A percentile compares a stretch with the other conserved stretches of the same genome.
These are phyloP conservation scores for Stagonosporopsis rhizophila DNA, from an alignment of 2,329 filamentous ascomycete genomes.

Conservation along the genomic window DNA sequence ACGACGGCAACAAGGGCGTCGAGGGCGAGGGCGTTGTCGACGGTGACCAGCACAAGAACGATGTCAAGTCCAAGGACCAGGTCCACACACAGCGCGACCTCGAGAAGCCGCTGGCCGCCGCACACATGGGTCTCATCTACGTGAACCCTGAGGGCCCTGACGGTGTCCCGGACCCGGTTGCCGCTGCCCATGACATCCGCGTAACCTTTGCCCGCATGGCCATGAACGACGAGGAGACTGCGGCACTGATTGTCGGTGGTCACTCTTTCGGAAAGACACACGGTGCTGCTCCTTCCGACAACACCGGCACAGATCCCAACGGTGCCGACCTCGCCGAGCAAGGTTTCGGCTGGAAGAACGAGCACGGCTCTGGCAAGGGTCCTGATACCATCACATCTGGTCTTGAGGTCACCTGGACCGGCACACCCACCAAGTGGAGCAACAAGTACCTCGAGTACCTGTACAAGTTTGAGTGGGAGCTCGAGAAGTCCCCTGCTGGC, in stretches of 20 bases:
- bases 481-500: conserved; percentile 76
- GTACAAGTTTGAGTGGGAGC: conserved; percentile 80
- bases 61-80: conserved; percentile 30
- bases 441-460: conserved; percentile 77
- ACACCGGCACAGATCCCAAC: conserved; percentile 73
- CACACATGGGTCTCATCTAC: conserved; percentile 81
- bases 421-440: conserved; percentile 77
- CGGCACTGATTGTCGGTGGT: conserved; percentile 78
- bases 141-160: conserved; percentile 81
- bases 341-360: conserved; percentile 76
- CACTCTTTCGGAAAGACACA: conserved; percentile 85
- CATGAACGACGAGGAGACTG: conserved; percentile 84
- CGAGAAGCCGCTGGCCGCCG: conserved; percentile 71
- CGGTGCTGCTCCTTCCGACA: conserved; percentile 69
- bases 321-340: conserved; percentile 69
- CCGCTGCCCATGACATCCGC: conserved; percentile 75
- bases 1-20: conserved; percentile 57
- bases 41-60: conserved; percentile 42
- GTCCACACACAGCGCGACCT: conserved; percentile 65
- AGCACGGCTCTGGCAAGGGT: conserved; percentile 70
- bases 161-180: conserved; percentile 72
- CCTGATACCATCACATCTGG: conserved; percentile 76
- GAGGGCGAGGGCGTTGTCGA: conserved; percentile 49
- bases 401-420: conserved; percentile 81
- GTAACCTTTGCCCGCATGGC: conserved; percentile 79